These are phyloP conservation scores for Cardiospermum halicacabum DNA, from an alignment of 345 rosid genomes.

Conservation along the genomic window DNA sequence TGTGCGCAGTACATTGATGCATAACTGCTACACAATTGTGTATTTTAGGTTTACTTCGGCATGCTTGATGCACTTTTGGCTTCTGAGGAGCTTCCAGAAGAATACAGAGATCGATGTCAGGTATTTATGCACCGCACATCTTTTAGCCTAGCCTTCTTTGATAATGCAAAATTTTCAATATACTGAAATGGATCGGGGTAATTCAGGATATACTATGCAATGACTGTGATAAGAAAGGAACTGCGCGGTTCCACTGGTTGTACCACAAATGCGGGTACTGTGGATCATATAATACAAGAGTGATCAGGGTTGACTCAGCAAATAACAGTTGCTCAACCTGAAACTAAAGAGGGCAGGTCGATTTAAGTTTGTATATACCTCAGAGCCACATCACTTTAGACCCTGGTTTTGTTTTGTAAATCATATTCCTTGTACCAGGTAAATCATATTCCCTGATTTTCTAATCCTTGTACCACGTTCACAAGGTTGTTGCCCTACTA, in stretches of 20 bases:
- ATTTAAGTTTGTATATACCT: constrained; percentile 12
- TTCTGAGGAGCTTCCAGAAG: constrained; percentile 58
- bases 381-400: neutral
- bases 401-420: constrained; percentile 7
- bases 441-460: neutral
- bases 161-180: neutral
- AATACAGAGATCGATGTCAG: constrained; percentile 52
- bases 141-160: neutral
- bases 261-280: constrained; percentile 66
- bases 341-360: constrained; percentile 4
- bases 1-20: neutral
- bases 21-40: neutral
- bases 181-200: neutral
- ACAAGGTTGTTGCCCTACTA: neutral
- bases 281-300: constrained; percentile 63
- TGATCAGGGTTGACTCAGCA: constrained; percentile 26
- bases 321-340: constrained; percentile 17
- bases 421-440: neutral
- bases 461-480: neutral
- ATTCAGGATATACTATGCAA: constrained; percentile 68
- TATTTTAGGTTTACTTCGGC: constrained; percentile 50
- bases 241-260: constrained; percentile 64
- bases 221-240: constrained; percentile 67
- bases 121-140: constrained; percentile 18
- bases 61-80: constrained; percentile 59